Percentiles rank a stretch among this genome's conserved stretches.
Conservation (phyloP, 176 grass and related monocot species). For the Coix lacrymajobi region DNA sequence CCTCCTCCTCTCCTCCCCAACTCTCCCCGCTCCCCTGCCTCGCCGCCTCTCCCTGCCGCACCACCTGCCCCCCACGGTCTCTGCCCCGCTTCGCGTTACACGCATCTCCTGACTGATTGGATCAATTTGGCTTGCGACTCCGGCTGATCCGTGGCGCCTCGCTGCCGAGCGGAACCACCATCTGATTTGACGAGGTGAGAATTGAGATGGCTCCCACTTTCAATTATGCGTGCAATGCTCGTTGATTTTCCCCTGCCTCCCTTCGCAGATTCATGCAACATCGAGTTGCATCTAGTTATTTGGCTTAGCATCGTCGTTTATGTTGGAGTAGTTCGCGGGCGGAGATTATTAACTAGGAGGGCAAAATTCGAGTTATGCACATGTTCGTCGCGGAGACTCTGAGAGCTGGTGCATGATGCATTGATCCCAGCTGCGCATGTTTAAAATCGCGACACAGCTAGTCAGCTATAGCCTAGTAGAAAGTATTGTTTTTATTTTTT, state of each 20-base stretch:
- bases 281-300: background rate
- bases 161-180: background rate
- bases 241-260: background rate
- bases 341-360: background rate
- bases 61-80: background rate
- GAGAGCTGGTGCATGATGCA: background rate
- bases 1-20: background rate
- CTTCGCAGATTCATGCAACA: background rate
- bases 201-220: background rate
- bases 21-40: background rate
- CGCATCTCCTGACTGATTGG: background rate
- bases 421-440: background rate
- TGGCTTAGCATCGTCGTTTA: background rate
- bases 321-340: background rate
- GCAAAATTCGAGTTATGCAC: background rate
- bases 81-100: background rate
- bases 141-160: background rate
- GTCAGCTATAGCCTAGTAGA: background rate
- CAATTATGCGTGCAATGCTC: conserved; percentile 34
- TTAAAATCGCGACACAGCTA: background rate
- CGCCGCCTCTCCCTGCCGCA: background rate
- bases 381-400: background rate
- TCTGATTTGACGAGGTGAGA: conserved; percentile 12
- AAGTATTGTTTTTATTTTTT: background rate
- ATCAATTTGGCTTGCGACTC: background rate